Conservation (phyloP, 2,329 filamentous ascomycete species). For the Aspergillus awamori region DNA sequence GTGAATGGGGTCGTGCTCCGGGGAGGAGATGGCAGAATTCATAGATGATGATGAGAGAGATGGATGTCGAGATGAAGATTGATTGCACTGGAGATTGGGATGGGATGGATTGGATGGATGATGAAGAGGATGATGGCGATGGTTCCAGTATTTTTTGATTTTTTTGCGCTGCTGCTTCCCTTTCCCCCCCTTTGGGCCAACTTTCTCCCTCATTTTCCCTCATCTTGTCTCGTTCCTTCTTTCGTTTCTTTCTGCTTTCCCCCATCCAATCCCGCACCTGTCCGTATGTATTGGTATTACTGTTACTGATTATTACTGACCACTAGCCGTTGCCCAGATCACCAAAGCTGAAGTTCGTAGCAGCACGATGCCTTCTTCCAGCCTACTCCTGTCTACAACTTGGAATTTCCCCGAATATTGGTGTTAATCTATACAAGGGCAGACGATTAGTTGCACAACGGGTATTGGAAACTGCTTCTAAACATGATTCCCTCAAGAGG, state of each 20-base stretch:
- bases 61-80: slow-evolving; percentile 1
- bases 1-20: neutral
- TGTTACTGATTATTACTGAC: slow-evolving; percentile 16
- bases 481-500: neutral
- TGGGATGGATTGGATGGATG: neutral
- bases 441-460: neutral
- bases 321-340: neutral
- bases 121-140: slow-evolving; percentile 15
- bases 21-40: neutral
- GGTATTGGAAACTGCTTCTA: neutral
- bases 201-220: slow-evolving; percentile 9
- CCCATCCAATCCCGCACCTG: slow-evolving; percentile 15
- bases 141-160: slow-evolving; percentile 15
- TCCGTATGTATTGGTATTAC: slow-evolving; percentile 16
- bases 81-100: neutral
- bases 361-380: neutral
- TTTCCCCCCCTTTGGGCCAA: slow-evolving; percentile 20
- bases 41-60: slow-evolving; percentile 5
- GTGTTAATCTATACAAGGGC: neutral
- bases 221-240: slow-evolving; percentile 9
- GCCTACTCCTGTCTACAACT: neutral
- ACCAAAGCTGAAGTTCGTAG: neutral
- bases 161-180: slow-evolving; percentile 8
- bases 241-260: slow-evolving; percentile 14
- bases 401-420: neutral